A percentile compares a stretch with the other conserved stretches of the same genome.
Evolutionary conservation across 805 yeast genomes (phyloP).

Genomic region (Zygoascus bituminiphila): DNA sequence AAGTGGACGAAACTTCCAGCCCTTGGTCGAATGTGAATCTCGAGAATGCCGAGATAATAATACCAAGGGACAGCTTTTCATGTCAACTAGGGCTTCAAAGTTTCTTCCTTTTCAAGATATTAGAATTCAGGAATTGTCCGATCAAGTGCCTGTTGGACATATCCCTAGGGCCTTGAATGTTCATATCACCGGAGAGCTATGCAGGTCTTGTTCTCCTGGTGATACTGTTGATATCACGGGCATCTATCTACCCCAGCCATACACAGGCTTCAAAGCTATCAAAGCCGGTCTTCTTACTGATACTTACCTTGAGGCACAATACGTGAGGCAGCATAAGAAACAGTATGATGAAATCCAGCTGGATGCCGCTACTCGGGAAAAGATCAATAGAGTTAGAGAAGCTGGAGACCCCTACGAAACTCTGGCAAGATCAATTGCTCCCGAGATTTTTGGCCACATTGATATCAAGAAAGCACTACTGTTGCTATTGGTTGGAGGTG

Average conservation of each 20-base stretch:
- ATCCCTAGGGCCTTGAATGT: constrained; percentile 83
- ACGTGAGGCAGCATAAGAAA: constrained; percentile 78
- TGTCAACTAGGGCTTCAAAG: constrained; percentile 93
- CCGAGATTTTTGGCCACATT: constrained; percentile 90
- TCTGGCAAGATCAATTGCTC: constrained; percentile 86
- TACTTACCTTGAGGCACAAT: constrained; percentile 84
- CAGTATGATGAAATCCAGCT: constrained; percentile 63
- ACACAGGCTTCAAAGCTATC: constrained; percentile 89
- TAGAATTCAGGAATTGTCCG: constrained; percentile 86
- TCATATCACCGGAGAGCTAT: constrained; percentile 88
- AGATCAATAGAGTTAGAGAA: constrained; percentile 46
- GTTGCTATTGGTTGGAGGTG: constrained; percentile 86
- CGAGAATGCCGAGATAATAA: constrained; percentile 69
- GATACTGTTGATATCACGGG: constrained; percentile 92
- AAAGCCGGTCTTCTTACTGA: constrained; percentile 91
- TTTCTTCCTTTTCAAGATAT: constrained; percentile 94
- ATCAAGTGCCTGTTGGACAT: constrained; percentile 97
- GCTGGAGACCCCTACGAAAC: constrained; percentile 71
- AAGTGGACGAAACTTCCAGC: constrained; percentile 71
- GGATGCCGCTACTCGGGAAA: constrained; percentile 46
- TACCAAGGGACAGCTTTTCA: constrained; percentile 79
- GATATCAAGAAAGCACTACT: constrained; percentile 90
- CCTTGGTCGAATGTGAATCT: constrained; percentile 82
- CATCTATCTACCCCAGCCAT: constrained; percentile 86
- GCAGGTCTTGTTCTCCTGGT: constrained; percentile 84